These are phyloP conservation scores for Lophiotrema nucula DNA, from an alignment of 495 filamentous ascomycete genomes.

Conservation along the genomic window DNA sequence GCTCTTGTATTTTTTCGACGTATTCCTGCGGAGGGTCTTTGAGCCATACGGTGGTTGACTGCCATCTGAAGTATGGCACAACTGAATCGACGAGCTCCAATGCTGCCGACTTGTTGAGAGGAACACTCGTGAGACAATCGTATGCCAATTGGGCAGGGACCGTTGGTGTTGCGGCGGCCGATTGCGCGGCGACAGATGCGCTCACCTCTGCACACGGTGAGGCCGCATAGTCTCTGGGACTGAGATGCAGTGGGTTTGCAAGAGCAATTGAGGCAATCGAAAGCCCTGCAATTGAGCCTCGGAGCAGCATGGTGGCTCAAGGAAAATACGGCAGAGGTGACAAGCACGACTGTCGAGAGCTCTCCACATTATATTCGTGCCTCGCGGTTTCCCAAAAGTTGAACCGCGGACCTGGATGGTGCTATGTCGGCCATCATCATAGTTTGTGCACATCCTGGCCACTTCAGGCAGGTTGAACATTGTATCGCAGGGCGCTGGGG, in stretches of 20 bases:
- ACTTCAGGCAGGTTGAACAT: too few species aligned
- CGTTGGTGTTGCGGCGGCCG: constrained; percentile 14
- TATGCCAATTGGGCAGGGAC: constrained; percentile 34
- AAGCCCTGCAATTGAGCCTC: background rate
- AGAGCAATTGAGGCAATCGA: constrained; percentile 21
- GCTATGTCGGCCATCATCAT: too few species aligned
- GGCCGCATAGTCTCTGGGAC: constrained; percentile 12
- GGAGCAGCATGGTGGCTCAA: constrained; percentile 17
- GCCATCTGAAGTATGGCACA: constrained; percentile 38
- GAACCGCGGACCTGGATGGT: too few species aligned
- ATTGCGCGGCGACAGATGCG: constrained; percentile 23
- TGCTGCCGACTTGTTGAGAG: constrained; percentile 32
- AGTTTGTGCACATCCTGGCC: too few species aligned
- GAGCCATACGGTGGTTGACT: constrained; percentile 36
- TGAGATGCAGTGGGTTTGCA: constrained; percentile 15
- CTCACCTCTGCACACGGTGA: constrained; percentile 29
- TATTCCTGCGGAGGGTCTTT: constrained; percentile 41
- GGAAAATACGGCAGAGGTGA: too few species aligned
- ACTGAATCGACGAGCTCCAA: constrained; percentile 30
- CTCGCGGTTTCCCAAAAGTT: too few species aligned
- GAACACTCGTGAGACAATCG: constrained; percentile 33
- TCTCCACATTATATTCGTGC: too few species aligned
- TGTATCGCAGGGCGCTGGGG: background rate
- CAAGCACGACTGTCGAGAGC: too few species aligned
- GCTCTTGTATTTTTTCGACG: constrained; percentile 36